Evolutionary conservation across 2,329 filamentous ascomycete species (phyloP).

Genomic region (Plectosphaerella cucumerina): DNA sequence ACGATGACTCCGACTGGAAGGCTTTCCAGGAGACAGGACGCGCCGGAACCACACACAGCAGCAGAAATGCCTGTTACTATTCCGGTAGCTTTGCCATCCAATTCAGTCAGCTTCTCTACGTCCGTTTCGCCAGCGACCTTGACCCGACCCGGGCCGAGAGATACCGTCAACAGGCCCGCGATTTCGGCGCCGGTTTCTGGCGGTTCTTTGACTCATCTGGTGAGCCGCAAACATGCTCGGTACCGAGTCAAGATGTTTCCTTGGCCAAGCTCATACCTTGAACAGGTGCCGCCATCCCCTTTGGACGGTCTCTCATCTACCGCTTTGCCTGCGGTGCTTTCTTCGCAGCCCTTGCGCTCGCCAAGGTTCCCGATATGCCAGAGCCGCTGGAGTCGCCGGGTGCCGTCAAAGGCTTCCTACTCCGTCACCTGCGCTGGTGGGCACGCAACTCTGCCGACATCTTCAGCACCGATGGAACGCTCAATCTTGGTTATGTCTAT

Average conservation of each 20-base stretch:
- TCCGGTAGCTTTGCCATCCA: conserved; percentile 43
- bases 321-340: conserved; percentile 39
- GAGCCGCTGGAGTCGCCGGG: conserved; percentile 31
- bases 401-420: conserved; percentile 40
- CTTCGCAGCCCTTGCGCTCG: conserved; percentile 33
- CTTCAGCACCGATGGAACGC: conserved; percentile 42
- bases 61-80: conserved; percentile 33
- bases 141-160: conserved; percentile 26
- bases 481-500: conserved; percentile 39
- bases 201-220: conserved; percentile 35
- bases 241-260: background rate
- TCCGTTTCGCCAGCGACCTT: conserved; percentile 33
- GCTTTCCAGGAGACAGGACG: background rate
- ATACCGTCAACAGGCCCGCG: conserved; percentile 27
- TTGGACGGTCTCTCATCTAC: conserved; percentile 40
- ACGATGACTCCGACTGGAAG: conserved; percentile 17
- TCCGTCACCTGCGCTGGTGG: conserved; percentile 49
- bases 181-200: conserved; percentile 34
- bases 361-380: conserved; percentile 28
- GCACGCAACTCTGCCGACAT: conserved; percentile 30
- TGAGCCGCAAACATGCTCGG: conserved; percentile 12
- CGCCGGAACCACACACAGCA: background rate
- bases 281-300: conserved; percentile 39
- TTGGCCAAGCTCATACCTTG: background rate
- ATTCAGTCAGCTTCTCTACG: conserved; percentile 38